phyloP scores from a whole-genome alignment of 768 basidiomycete species.

The Russula sp. region DNA sequence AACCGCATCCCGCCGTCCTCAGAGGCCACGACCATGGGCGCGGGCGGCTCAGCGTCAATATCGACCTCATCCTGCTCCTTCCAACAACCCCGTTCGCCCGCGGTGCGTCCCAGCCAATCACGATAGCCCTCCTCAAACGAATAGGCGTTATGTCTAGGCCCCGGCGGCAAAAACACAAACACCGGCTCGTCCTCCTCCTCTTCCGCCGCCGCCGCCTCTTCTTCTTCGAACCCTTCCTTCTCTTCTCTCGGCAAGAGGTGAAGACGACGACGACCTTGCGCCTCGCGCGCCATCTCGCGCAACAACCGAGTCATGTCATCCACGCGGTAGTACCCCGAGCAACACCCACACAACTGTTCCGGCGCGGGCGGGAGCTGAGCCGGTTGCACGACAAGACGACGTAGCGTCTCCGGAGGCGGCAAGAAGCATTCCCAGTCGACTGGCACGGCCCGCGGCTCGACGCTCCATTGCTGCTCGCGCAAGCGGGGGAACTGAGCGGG shows the following conservation, averaged over 20 bases:
- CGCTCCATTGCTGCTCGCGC: slow-evolving; percentile 16
- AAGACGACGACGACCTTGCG: neutral
- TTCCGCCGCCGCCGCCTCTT: neutral
- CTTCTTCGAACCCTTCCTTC: too few species aligned
- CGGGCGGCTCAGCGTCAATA: slow-evolving; percentile 13
- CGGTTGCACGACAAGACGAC: slow-evolving; percentile 25
- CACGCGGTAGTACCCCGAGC: slow-evolving; percentile 29
- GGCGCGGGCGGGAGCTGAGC: slow-evolving; percentile 22
- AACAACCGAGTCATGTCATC: slow-evolving; percentile 27
- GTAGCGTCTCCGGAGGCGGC: slow-evolving; percentile 11
- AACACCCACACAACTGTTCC: slow-evolving; percentile 27
- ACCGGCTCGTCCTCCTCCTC: neutral
- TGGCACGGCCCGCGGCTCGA: slow-evolving; percentile 23
- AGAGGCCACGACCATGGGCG: neutral
- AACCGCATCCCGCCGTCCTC: neutral
- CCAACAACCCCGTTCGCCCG: slow-evolving; percentile 21
- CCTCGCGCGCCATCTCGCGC: slow-evolving; percentile 27
- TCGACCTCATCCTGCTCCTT: slow-evolving; percentile 14
- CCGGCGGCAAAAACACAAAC: slow-evolving; percentile 28
- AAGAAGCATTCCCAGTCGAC: slow-evolving; percentile 26
- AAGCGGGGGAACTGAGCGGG: slow-evolving; percentile 20
- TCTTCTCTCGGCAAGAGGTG: neutral
- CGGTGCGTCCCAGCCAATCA: slow-evolving; percentile 19
- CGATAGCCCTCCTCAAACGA: slow-evolving; percentile 19
- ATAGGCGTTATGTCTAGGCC: slow-evolving; percentile 20